Percentiles rank a stretch among this genome's conserved stretches.
phyloP scores from a whole-genome alignment of 495 filamentous ascomycete species.

The Lepidopterella palustris region DNA sequence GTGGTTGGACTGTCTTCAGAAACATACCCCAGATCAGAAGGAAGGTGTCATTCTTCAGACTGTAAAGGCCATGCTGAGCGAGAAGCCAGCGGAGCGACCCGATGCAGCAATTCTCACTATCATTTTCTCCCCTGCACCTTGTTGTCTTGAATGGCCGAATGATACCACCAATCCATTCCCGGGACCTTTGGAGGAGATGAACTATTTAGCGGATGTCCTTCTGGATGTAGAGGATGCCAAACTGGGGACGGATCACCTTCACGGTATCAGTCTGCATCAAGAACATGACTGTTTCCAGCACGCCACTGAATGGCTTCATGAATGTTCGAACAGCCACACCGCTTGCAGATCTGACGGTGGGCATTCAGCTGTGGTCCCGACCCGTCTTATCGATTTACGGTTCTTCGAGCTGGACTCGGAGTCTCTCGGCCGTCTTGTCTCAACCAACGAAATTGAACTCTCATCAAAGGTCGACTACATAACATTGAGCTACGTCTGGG shows the following conservation, averaged over 20 bases:
- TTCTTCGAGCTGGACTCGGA: not conserved
- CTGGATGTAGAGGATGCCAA: slow-evolving; percentile 11
- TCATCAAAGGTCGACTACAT: slow-evolving; percentile 6
- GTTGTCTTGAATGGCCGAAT: slow-evolving; percentile 25
- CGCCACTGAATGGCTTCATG: slow-evolving; percentile 17
- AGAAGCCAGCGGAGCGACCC: slow-evolving; percentile 14
- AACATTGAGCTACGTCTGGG: slow-evolving; percentile 17
- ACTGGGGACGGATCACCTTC: not conserved
- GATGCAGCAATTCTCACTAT: slow-evolving; percentile 16
- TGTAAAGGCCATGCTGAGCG: slow-evolving; percentile 19
- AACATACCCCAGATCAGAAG: not conserved
- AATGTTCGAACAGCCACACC: slow-evolving; percentile 17
- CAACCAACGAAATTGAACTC: slow-evolving; percentile 9
- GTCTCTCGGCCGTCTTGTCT: slow-evolving; percentile 10
- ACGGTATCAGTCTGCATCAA: not conserved
- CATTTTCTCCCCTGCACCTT: slow-evolving; percentile 23
- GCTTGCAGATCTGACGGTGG: slow-evolving; percentile 2
- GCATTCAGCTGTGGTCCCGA: slow-evolving; percentile 7
- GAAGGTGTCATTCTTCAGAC: slow-evolving; percentile 10
- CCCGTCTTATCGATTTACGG: slow-evolving; percentile 19
- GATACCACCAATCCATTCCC: slow-evolving; percentile 15
- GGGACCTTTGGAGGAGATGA: slow-evolving; percentile 18
- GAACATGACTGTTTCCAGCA: not conserved
- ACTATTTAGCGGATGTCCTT: slow-evolving; percentile 13
- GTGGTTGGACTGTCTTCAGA: slow-evolving; percentile 13